phyloP scores from a whole-genome alignment of 306 rosid genomes.

The Abrus precatorius region DNA sequence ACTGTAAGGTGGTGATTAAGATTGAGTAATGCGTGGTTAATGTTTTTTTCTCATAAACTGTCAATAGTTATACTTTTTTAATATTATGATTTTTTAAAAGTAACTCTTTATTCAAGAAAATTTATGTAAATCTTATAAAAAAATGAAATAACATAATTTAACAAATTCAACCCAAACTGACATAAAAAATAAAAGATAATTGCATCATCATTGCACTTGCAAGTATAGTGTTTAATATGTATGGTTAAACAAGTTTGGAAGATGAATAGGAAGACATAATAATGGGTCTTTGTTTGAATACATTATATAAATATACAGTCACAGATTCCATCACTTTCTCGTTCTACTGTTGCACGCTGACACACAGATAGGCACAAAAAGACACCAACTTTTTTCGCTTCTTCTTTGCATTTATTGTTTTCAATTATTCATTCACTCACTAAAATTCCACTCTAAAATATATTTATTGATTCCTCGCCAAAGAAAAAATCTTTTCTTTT shows the following conservation, averaged over 20 bases:
- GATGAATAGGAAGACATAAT: constrained; percentile 5
- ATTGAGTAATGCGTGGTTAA: not conserved
- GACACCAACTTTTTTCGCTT: constrained; percentile 13
- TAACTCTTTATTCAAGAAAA: no score
- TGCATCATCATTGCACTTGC: no score
- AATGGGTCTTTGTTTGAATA: no score
- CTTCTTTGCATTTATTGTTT: constrained; percentile 33
- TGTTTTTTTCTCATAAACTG: no score
- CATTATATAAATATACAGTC: not conserved
- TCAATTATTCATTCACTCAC: constrained; percentile 40
- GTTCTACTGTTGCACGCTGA: constrained; percentile 19
- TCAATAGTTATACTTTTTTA: no score
- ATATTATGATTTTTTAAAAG: no score
- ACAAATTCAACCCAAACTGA: no score
- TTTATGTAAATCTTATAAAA: no score
- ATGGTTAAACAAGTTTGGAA: not conserved
- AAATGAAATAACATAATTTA: no score
- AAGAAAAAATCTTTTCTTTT: not conserved
- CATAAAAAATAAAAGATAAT: no score
- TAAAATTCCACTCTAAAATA: not conserved
- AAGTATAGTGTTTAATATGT: no score
- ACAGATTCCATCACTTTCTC: constrained; percentile 5
- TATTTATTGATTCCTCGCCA: constrained; percentile 18
- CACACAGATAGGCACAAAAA: constrained; percentile 37
- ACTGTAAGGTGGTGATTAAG: constrained; percentile 8